Evolutionary conservation across 768 basidiomycete genomes (phyloP).

Genomic region (Mrakia blollopis): DNA sequence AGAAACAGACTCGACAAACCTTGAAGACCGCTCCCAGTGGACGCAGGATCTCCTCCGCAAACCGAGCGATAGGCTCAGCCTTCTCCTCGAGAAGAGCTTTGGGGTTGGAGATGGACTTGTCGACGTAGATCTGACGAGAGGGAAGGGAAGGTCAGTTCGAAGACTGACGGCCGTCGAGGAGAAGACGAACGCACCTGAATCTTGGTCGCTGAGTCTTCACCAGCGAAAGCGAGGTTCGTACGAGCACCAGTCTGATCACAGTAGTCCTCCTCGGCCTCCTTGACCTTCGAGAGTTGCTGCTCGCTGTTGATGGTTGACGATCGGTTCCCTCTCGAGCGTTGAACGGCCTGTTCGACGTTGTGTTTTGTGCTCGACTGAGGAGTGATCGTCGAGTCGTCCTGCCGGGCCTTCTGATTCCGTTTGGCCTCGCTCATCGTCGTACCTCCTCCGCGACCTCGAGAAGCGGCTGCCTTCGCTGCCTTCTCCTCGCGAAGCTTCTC

Average conservation of each 20-base stretch:
- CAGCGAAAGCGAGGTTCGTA: constrained; percentile 33
- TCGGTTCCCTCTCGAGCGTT: constrained; percentile 28
- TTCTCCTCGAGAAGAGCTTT: constrained; percentile 18
- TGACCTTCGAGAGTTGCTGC: neutral
- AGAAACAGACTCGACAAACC: constrained; percentile 33
- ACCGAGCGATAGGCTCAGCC: constrained; percentile 56
- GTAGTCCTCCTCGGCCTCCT: constrained; percentile 27
- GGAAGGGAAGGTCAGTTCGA: constrained; percentile 39
- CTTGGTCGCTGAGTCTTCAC: constrained; percentile 23
- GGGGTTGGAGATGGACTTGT: constrained; percentile 42
- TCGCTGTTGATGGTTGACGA: constrained; percentile 5
- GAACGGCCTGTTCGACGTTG: constrained; percentile 27
- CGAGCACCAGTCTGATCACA: constrained; percentile 20
- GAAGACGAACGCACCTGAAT: constrained; percentile 52
- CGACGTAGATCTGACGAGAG: constrained; percentile 25
- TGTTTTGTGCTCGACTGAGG: constrained; percentile 2
- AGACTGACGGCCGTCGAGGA: constrained; percentile 45
- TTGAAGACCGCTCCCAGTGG: constrained; percentile 67
- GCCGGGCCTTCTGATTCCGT: neutral
- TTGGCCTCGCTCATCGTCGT: neutral
- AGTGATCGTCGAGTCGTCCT: neutral
- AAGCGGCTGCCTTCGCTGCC: too few relatives aligned
- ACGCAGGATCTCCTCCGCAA: constrained; percentile 59
- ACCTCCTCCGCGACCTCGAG: neutral
- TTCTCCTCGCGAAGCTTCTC: neutral